These are phyloP conservation scores for Chytriomyces confervae DNA, from an alignment of 192 early-diverging fungal species.

Conservation along the genomic window DNA sequence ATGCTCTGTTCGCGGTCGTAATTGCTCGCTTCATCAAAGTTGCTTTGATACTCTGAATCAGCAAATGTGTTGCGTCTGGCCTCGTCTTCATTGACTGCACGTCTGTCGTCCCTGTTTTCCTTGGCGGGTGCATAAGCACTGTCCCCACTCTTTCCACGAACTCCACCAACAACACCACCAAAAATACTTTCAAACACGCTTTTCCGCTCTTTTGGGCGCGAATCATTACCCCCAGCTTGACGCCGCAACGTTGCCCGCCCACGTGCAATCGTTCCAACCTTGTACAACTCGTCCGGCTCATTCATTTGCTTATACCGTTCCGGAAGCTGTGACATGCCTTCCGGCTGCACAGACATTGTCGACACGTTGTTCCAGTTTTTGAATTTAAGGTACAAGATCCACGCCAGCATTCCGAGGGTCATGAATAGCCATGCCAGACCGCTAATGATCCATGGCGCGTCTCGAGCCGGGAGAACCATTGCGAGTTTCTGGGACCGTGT, in stretches of 20 bases:
- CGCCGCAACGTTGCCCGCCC: slow-evolving; percentile 24
- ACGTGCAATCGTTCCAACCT: slow-evolving; percentile 28
- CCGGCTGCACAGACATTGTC: slow-evolving; percentile 38
- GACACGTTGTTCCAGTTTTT: slow-evolving; percentile 26
- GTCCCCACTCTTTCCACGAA: too few species aligned
- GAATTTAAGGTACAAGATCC: slow-evolving; percentile 36
- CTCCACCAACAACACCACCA: not conserved
- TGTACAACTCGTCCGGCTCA: not conserved
- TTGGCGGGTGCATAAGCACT: not conserved
- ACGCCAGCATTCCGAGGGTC: slow-evolving; percentile 15
- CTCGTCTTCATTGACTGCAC: not conserved
- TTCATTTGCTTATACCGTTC: not conserved
- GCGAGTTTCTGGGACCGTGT: slow-evolving; percentile 13
- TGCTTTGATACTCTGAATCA: slow-evolving; percentile 1
- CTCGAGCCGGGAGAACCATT: slow-evolving; percentile 30
- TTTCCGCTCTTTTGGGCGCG: not conserved
- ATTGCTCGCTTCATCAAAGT: not conserved
- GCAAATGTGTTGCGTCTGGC: not conserved
- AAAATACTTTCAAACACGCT: slow-evolving; percentile 31
- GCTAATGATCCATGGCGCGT: slow-evolving; percentile 40
- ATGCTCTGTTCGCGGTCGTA: not conserved
- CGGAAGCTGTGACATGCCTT: not conserved
- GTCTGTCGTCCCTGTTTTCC: too few species aligned
- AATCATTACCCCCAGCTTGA: not conserved
- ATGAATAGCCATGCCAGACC: slow-evolving; percentile 40